A percentile compares a stretch with the other conserved stretches of the same genome.
Conservation (phyloP, 176 grass and related monocot species). For the Cocos nucifera region DNA sequence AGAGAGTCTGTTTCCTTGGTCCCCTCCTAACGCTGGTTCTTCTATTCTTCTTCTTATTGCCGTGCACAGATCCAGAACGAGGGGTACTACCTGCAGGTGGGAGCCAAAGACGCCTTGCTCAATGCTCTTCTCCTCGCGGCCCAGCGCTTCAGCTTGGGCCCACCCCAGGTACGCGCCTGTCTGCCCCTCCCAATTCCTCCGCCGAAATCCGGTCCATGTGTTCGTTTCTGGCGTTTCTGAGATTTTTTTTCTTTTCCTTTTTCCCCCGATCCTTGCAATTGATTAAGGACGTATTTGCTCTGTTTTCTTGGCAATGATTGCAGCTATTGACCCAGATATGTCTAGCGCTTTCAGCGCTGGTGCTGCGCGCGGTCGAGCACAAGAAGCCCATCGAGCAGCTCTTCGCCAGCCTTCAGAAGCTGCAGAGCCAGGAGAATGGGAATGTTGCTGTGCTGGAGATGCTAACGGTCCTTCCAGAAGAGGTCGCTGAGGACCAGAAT, state of each 20-base stretch:
- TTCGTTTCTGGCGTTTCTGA: too few species aligned
- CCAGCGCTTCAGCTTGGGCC: constrained; percentile 48
- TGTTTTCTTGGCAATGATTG: not conserved
- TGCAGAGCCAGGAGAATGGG: constrained; percentile 34
- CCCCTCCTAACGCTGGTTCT: not conserved
- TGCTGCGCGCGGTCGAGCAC: constrained; percentile 44
- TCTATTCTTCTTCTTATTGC: not conserved
- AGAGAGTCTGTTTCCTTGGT: too few species aligned
- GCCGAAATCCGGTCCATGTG: too few species aligned
- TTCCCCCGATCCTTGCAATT: not conserved
- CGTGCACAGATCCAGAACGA: constrained; percentile 35
- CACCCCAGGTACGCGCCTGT: constrained; percentile 25
- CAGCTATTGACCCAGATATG: constrained; percentile 89
- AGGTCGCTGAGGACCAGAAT: constrained; percentile 61
- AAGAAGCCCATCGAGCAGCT: constrained; percentile 50
- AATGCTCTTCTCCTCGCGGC: constrained; percentile 65
- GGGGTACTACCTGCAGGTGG: constrained; percentile 24
- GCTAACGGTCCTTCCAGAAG: constrained; percentile 85
- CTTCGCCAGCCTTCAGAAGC: constrained; percentile 55
- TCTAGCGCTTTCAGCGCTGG: constrained; percentile 61
- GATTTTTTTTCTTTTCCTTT: not conserved
- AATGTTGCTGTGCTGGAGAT: constrained; percentile 58
- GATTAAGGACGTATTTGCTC: not conserved
- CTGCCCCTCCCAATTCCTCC: not conserved
- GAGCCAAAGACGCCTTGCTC: constrained; percentile 38